phyloP scores from a whole-genome alignment of 2,329 filamentous ascomycete species.

The Colletotrichum viniferum region DNA sequence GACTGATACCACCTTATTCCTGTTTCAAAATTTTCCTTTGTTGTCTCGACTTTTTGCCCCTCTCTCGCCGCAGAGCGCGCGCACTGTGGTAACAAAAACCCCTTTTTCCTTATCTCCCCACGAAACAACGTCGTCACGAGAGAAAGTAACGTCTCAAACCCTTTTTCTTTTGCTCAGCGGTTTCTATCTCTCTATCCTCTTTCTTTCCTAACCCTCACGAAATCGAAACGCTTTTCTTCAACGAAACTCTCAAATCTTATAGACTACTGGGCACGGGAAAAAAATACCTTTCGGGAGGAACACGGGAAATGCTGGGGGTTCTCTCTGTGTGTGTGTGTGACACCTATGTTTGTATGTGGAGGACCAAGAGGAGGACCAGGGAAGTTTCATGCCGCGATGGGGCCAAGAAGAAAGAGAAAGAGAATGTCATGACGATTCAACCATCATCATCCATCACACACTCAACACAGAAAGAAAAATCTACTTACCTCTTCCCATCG shows the following conservation, averaged over 20 bases:
- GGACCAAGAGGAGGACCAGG: not conserved
- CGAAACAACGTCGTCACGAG: slow-evolving; percentile 15
- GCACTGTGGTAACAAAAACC: not conserved
- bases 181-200: not conserved
- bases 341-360: not conserved
- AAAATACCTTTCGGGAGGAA: not conserved
- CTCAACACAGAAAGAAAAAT: not conserved
- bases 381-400: not conserved
- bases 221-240: not conserved
- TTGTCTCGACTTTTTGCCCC: not conserved
- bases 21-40: slow-evolving; percentile 13
- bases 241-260: not conserved
- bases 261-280: slow-evolving; percentile 8
- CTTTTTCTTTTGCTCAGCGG: not conserved
- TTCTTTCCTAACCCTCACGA: not conserved
- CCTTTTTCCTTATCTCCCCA: not conserved
- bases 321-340: not conserved
- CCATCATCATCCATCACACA: not conserved
- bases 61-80: slow-evolving; percentile 14
- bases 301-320: not conserved
- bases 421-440: slow-evolving; percentile 2
- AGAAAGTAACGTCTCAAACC: not conserved
- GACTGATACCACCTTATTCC: slow-evolving; percentile 16
- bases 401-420: not conserved
- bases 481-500: not conserved